phyloP scores from a whole-genome alignment of 805 yeast species.

The Babjeviella inositovora region DNA sequence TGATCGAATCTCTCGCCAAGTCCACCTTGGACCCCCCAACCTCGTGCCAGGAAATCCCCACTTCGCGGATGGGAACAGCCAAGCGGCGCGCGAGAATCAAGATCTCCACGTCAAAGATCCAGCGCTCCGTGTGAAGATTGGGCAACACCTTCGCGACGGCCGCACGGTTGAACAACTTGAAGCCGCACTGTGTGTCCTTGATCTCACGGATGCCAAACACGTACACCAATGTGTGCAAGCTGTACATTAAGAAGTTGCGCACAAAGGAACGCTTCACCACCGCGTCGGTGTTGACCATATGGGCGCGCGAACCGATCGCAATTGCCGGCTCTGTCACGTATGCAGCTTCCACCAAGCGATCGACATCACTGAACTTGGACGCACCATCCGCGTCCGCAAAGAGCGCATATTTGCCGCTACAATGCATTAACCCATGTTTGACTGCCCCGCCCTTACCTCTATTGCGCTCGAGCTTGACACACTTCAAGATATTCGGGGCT shows the following conservation, averaged over 20 bases:
- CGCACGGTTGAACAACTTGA: slow-evolving; percentile 70
- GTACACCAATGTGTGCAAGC: slow-evolving; percentile 72
- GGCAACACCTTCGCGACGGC: slow-evolving; percentile 64
- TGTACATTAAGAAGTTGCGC: slow-evolving; percentile 85
- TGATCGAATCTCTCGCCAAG: slow-evolving; percentile 76
- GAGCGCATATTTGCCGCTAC: slow-evolving; percentile 56
- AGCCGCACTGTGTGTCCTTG: slow-evolving; percentile 95
- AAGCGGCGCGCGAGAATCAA: slow-evolving; percentile 67
- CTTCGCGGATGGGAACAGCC: slow-evolving; percentile 50
- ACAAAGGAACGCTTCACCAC: slow-evolving; percentile 87
- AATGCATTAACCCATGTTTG: slow-evolving; percentile 71
- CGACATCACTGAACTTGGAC: slow-evolving; percentile 58
- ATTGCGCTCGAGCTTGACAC: slow-evolving; percentile 53
- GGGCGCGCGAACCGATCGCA: slow-evolving; percentile 90
- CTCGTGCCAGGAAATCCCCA: slow-evolving; percentile 93
- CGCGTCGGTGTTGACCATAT: slow-evolving; percentile 90
- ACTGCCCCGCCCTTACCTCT: slow-evolving; percentile 98
- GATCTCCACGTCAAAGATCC: slow-evolving; percentile 96
- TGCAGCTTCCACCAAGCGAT: slow-evolving; percentile 28
- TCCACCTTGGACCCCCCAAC: slow-evolving; percentile 91
- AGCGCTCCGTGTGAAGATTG: slow-evolving; percentile 87
- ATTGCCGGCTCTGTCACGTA: slow-evolving; percentile 30
- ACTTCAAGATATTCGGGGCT: slow-evolving; percentile 46
- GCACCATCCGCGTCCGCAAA: slow-evolving; percentile 99
- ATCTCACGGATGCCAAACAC: slow-evolving; percentile 79